These are phyloP conservation scores for Aristolochia contorta DNA, from an alignment of 164 flowering plant species.

Conservation along the genomic window DNA sequence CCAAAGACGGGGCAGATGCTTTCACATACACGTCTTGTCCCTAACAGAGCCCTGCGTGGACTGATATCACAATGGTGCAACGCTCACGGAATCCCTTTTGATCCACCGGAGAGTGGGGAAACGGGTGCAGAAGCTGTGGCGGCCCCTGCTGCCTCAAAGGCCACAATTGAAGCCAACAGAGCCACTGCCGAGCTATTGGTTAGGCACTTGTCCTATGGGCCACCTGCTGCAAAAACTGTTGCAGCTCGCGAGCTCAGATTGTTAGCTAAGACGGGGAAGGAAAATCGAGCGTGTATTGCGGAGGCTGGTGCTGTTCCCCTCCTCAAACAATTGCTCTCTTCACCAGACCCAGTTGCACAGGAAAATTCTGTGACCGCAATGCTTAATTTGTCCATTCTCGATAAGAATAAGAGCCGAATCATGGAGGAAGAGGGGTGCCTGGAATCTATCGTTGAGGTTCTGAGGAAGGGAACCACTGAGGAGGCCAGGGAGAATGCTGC, in stretches of 20 bases:
- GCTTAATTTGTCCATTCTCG: constrained; percentile 81
- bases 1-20: constrained; percentile 92
- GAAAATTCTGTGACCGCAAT: constrained; percentile 95
- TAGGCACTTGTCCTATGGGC: constrained; percentile 46
- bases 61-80: constrained; percentile 78
- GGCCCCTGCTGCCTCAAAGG: constrained; percentile 37
- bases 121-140: constrained; percentile 29
- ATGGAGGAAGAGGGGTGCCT: constrained; percentile 80
- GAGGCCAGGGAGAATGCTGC: constrained; percentile 97
- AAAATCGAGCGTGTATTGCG: constrained; percentile 86
- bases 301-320: constrained; percentile 95
- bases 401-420: constrained; percentile 66
- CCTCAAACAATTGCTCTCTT: constrained; percentile 47
- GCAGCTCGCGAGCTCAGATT: constrained; percentile 80
- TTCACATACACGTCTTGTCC: constrained; percentile 47
- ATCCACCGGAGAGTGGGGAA: constrained; percentile 41
- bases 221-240: constrained; percentile 43
- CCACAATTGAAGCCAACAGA: constrained; percentile 69
- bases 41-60: constrained; percentile 70
- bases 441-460: constrained; percentile 54
- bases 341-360: constrained; percentile 55
- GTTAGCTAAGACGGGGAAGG: constrained; percentile 76
- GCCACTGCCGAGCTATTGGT: constrained; percentile 70
- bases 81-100: constrained; percentile 51
- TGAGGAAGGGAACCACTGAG: constrained; percentile 55